A percentile compares a stretch with the other conserved stretches of the same genome.
phyloP scores from a whole-genome alignment of 139 green algal species.

The Chlamydomonas eustigma region DNA sequence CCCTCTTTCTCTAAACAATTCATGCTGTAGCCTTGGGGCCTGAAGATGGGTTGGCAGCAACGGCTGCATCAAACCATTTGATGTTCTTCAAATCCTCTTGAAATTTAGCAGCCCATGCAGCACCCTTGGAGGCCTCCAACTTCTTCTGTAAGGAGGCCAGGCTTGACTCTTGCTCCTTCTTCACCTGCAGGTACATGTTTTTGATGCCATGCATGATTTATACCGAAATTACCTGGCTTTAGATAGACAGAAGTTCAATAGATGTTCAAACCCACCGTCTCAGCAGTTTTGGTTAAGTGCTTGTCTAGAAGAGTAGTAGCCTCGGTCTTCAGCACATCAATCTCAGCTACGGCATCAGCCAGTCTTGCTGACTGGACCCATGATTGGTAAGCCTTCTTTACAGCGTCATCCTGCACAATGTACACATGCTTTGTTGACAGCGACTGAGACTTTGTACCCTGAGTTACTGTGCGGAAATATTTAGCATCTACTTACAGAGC shows the following conservation, averaged over 20 bases:
- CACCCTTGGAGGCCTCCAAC: conserved; percentile 41
- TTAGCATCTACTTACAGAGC: neutral
- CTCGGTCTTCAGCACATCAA: conserved; percentile 36
- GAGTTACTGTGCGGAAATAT: no score
- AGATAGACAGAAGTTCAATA: no score
- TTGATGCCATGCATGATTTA: neutral
- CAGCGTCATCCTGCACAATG: conserved; percentile 15
- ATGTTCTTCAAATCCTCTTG: conserved; percentile 39
- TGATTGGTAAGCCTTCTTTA: conserved; percentile 23
- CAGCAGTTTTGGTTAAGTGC: conserved; percentile 49
- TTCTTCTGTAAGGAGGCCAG: conserved; percentile 28
- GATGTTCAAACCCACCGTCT: conserved; percentile 30
- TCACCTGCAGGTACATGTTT: neutral
- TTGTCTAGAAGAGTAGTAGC: conserved; percentile 43
- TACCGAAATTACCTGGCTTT: no score
- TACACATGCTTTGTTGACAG: neutral
- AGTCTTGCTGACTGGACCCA: conserved; percentile 32
- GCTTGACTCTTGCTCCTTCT: conserved; percentile 26
- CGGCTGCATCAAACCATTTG: conserved; percentile 38
- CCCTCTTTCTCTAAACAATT: no score
- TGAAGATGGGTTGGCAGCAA: conserved; percentile 32
- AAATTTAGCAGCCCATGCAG: conserved; percentile 36
- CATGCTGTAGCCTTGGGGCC: conserved; percentile 18
- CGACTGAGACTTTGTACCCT: neutral
- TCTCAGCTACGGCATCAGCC: conserved; percentile 30